Base-by-base conservation (phyloP, 805 yeast species). In the Vanderwaltozyma tropicalis region DNA sequence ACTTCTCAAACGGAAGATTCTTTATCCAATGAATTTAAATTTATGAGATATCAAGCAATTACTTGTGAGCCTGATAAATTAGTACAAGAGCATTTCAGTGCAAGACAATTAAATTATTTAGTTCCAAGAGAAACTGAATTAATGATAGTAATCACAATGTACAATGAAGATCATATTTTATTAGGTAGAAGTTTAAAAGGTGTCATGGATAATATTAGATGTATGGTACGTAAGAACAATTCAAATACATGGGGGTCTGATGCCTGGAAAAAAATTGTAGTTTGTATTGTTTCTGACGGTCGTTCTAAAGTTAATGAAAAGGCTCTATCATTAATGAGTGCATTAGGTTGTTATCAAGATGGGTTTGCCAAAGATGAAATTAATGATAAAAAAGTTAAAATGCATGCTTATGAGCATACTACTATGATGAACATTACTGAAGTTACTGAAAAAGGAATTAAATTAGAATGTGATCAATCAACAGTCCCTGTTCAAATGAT, bases 341-440 rank as follows among this genome's bases (percentile, higher is more conserved):
- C 95, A 2, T 58, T 89, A 38, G 98, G 98, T 21, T 81, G 82
- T 31, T 89, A 79, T 58, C 98, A 92, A 61, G 96, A 87, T 42
- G 96, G 96, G 0, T 86, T 87, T 61, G 96, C 97, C 32, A 87
- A 87, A 57, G 82, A 85, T 52, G 80, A 77, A 53, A 87, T 92
- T 49, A 86, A 87, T 54, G 88, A 80, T 39, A 72, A 76, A 40
- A 72, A 76, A 21, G 96, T 89, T 11, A 75, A 75, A 28, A 79
- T 94, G 28, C 98, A 89, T 61, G 72, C 89, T 30, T 89, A 87
- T 59, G 98, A 89, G 57, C 92, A 88, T 59, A 88, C 96, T 7
- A 78, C 96, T 1, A 79, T 86, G 68, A 85, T 88, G 37, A 94
- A 95, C 4, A 83, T 88, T 38, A 76, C 81, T 16, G 68, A 72